These are phyloP conservation scores for Euphorbia tirucalli DNA, from an alignment of 345 rosid species.

Conservation along the genomic window DNA sequence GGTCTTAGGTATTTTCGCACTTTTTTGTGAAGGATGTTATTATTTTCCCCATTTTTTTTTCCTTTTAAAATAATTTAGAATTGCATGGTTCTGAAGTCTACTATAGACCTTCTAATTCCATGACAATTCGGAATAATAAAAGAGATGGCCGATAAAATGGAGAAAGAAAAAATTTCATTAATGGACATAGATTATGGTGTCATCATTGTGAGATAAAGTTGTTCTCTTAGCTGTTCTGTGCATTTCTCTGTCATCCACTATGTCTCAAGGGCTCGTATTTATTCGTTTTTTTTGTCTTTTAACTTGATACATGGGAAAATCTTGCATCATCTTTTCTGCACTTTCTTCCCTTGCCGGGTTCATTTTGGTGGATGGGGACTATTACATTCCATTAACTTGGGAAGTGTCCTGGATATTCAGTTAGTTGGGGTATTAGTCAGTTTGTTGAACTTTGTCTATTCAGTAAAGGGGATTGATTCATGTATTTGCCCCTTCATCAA, in stretches of 20 bases:
- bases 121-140: neutral
- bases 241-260: no score
- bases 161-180: no score
- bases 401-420: no score
- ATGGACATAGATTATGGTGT: neutral
- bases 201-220: neutral
- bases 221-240: neutral
- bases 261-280: no score
- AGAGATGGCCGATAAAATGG: no score
- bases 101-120: neutral
- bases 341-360: neutral
- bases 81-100: neutral
- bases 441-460: no score
- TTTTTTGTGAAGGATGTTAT: neutral
- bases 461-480: no score
- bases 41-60: neutral
- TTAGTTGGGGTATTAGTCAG: no score
- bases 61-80: neutral
- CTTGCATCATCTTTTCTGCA: neutral
- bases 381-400: neutral
- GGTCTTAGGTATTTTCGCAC: slow-evolving; percentile 67
- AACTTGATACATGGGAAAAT: neutral
- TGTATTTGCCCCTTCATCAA: neutral
- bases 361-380: neutral
- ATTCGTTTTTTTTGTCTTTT: neutral